Evolutionary conservation across 345 rosid species (phyloP).

Genomic region (Abelmoschus esculentus): DNA sequence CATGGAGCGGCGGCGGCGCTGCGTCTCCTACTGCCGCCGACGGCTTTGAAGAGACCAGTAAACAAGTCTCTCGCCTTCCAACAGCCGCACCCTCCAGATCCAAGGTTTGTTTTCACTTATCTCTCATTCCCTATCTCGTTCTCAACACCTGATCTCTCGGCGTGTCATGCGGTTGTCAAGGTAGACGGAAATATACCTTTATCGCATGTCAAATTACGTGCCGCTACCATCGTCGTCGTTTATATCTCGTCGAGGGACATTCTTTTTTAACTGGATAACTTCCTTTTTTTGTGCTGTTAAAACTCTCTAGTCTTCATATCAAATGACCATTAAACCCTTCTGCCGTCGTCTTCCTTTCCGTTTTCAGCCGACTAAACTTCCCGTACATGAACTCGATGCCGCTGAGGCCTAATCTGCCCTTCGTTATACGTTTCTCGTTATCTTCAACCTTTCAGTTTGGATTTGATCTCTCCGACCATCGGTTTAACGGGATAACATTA

Average conservation of each 20-base stretch:
- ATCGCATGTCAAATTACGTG: neutral
- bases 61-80: slow-evolving; percentile 27
- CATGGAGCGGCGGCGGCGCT: slow-evolving; percentile 55
- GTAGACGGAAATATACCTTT: slow-evolving; percentile 14
- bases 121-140: neutral
- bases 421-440: neutral
- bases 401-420: slow-evolving; percentile 8
- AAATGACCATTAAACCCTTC: slow-evolving; percentile 14
- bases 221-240: neutral
- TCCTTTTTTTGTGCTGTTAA: neutral
- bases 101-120: slow-evolving; percentile 39
- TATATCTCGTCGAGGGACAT: slow-evolving; percentile 19
- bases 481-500: neutral
- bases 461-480: slow-evolving; percentile 15
- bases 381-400: neutral
- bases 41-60: slow-evolving; percentile 54
- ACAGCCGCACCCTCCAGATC: slow-evolving; percentile 52
- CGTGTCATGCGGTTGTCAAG: neutral
- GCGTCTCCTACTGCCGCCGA: slow-evolving; percentile 58
- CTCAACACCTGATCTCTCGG: slow-evolving; percentile 18
- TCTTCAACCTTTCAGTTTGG: neutral
- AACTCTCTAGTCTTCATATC: neutral
- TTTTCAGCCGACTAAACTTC: neutral
- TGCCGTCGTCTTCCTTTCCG: too few species aligned
- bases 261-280: neutral